Evolutionary conservation across 2,329 filamentous ascomycete genomes (phyloP).

Genomic region (Thyridium curvatum): DNA sequence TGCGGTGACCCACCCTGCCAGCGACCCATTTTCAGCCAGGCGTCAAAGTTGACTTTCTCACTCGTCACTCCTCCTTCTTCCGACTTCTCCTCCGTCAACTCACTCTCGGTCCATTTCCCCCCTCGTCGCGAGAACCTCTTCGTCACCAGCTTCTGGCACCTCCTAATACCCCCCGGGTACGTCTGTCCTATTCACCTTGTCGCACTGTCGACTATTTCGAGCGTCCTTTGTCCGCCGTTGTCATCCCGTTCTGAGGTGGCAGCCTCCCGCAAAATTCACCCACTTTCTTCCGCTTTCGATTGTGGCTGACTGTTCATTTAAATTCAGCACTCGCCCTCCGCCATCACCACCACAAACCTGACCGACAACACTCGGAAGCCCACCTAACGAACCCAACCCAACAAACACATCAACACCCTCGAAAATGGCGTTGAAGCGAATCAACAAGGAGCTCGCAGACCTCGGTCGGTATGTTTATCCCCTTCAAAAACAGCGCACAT

Average conservation of each 20-base stretch:
- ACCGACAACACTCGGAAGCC: slow-evolving; percentile 7
- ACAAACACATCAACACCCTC: slow-evolving; percentile 17
- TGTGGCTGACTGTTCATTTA: slow-evolving; percentile 2
- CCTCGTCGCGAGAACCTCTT: background rate
- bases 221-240: background rate
- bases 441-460: slow-evolving; percentile 90
- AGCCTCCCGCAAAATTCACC: background rate
- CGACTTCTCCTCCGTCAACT: background rate
- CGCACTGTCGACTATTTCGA: background rate
- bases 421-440: slow-evolving; percentile 83
- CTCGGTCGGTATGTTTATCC: slow-evolving; percentile 67
- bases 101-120: background rate
- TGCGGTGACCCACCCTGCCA: background rate
- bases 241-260: background rate
- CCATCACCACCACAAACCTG: slow-evolving; percentile 5
- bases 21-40: background rate
- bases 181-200: background rate
- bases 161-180: slow-evolving; percentile 1
- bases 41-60: background rate
- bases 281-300: slow-evolving; percentile 5
- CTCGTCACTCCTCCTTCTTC: background rate
- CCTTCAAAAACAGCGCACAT: slow-evolving; percentile 5
- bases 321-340: slow-evolving; percentile 3
- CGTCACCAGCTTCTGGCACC: background rate
- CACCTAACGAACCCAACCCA: slow-evolving; percentile 10